Percentiles rank a stretch among this genome's conserved stretches.
phyloP scores from a whole-genome alignment of 495 filamentous ascomycete species.

The Polyplosphaeria fusca region DNA sequence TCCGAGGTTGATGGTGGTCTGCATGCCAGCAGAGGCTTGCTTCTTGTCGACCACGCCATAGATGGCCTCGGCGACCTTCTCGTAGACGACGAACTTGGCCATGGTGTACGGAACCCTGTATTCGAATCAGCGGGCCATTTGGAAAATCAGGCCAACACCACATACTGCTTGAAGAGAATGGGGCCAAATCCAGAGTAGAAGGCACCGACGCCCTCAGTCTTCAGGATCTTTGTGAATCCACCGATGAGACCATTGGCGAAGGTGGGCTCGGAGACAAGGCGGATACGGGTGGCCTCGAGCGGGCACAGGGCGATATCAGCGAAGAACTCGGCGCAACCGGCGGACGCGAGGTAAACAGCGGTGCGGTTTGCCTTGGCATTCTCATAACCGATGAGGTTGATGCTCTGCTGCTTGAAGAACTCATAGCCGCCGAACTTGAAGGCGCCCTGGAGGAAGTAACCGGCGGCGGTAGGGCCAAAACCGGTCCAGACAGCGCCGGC shows the following conservation, averaged over 20 bases:
- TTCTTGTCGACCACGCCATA: conserved; percentile 75
- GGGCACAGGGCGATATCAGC: conserved; percentile 47
- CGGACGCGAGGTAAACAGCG: conserved; percentile 46
- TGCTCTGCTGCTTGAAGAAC: conserved; percentile 49
- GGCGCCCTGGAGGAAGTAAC: conserved; percentile 48
- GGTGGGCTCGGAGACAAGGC: conserved; percentile 43
- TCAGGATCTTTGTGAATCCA: conserved; percentile 44
- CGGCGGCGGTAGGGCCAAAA: conserved; percentile 44
- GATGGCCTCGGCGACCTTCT: conserved; percentile 85
- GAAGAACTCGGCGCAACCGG: conserved; percentile 46
- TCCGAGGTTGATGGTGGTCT: conserved; percentile 91
- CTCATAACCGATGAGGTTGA: conserved; percentile 46
- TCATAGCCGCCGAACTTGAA: conserved; percentile 51
- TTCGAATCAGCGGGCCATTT: neutral
- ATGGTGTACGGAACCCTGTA: conserved; percentile 96
- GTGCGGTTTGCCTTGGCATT: conserved; percentile 44
- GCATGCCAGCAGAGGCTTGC: conserved; percentile 63
- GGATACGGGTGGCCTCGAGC: conserved; percentile 45
- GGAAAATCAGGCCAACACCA: conserved; percentile 16
- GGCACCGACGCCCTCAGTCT: conserved; percentile 44
- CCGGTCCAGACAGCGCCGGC: conserved; percentile 44
- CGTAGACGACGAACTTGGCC: conserved; percentile 99
- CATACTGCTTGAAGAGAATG: conserved; percentile 62
- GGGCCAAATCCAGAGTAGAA: conserved; percentile 49
- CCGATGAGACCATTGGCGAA: conserved; percentile 44